Percentiles rank a stretch among this genome's conserved stretches.
Conservation (phyloP, 768 basidiomycete species). For the Neoboletus subvelutipes region DNA sequence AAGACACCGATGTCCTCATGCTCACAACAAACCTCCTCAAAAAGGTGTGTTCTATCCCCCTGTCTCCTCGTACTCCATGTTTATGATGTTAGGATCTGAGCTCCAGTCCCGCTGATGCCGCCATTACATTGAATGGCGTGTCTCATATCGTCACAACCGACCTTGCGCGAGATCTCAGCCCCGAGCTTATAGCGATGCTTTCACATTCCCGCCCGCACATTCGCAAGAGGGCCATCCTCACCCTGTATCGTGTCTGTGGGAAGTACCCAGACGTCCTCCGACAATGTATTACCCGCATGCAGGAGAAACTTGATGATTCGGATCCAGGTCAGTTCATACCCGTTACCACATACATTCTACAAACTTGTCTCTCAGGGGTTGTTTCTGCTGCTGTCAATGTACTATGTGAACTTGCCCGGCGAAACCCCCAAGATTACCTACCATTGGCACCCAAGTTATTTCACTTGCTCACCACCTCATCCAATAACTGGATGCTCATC, state of each 20-base stretch:
- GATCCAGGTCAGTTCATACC: conserved; percentile 53
- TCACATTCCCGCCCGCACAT: conserved; percentile 88
- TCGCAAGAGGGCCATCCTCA: conserved; percentile 86
- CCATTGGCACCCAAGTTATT: conserved; percentile 90
- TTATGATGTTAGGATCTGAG: conserved; percentile 63
- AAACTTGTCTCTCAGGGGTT: conserved; percentile 55
- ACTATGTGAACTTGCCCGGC: conserved; percentile 85
- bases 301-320: conserved; percentile 78
- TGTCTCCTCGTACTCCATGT: conserved; percentile 2
- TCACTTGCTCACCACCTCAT: conserved; percentile 87
- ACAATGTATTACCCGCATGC: conserved; percentile 64
- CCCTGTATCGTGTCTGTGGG: conserved; percentile 74
- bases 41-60: conserved; percentile 57
- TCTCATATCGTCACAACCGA: conserved; percentile 83
- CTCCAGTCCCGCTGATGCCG: conserved; percentile 71
- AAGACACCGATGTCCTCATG: conserved; percentile 97
- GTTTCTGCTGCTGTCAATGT: conserved; percentile 94
- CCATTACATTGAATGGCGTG: conserved; percentile 78
- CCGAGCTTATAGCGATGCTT: conserved; percentile 81
- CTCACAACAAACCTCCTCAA: conserved; percentile 94
- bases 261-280: conserved; percentile 79
- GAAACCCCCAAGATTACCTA: conserved; percentile 78
- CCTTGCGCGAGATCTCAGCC: conserved; percentile 86
- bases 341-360: not conserved
- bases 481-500: conserved; percentile 99